Percentiles rank a stretch among this genome's conserved stretches.
Conservation (phyloP, 2,329 filamentous ascomycete species). For the Colletotrichum incanum region DNA sequence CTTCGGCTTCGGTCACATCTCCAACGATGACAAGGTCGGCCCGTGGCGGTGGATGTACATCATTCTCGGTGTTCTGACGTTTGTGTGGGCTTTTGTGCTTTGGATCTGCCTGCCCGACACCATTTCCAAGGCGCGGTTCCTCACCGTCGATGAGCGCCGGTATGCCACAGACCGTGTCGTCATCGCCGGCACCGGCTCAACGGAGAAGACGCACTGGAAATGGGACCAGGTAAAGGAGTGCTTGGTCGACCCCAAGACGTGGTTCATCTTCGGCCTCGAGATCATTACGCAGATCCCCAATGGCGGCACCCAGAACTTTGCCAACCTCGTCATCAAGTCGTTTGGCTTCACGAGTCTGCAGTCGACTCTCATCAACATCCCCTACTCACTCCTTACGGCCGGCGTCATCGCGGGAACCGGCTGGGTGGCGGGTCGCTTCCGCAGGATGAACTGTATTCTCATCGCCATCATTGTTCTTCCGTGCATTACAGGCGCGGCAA, state of each 20-base stretch:
- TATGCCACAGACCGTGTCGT: conserved; percentile 64
- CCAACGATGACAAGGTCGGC: conserved; percentile 57
- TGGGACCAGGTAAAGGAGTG: conserved; percentile 69
- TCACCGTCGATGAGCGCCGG: conserved; percentile 67
- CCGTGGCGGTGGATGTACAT: conserved; percentile 74
- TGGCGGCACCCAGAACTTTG: conserved; percentile 73
- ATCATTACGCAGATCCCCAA: conserved; percentile 73
- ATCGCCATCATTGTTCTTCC: conserved; percentile 66
- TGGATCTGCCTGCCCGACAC: conserved; percentile 66
- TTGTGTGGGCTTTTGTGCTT: conserved; percentile 66
- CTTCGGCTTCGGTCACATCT: conserved; percentile 70
- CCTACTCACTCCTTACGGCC: conserved; percentile 69
- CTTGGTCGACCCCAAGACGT: conserved; percentile 71
- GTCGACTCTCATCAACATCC: conserved; percentile 71
- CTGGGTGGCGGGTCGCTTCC: conserved; percentile 66
- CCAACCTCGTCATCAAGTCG: conserved; percentile 70
- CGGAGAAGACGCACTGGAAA: conserved; percentile 64
- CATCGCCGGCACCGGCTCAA: conserved; percentile 66
- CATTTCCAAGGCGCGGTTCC: conserved; percentile 71
- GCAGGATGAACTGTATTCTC: conserved; percentile 66
- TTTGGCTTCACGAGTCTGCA: conserved; percentile 71
- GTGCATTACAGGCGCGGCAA: conserved; percentile 66
- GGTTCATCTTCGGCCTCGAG: conserved; percentile 70
- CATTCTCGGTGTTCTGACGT: conserved; percentile 66
- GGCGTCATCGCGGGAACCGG: conserved; percentile 64